Conservation (phyloP, 2,329 filamentous ascomycete species). For the Daldinia sp. region DNA sequence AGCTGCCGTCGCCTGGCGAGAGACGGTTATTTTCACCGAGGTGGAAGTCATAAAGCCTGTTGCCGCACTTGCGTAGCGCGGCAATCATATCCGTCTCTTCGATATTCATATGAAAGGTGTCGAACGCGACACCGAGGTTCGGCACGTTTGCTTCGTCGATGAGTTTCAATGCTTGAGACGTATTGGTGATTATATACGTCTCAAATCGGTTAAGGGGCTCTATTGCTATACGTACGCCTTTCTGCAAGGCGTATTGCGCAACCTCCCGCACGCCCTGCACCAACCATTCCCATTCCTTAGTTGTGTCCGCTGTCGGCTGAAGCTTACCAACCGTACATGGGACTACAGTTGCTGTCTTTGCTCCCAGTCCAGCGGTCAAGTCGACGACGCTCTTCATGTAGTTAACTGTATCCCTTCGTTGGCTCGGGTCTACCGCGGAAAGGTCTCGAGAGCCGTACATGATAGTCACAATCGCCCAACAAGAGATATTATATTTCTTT, state of each 20-base stretch:
- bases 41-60: slow-evolving; percentile 32
- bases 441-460: slow-evolving; percentile 36
- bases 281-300: slow-evolving; percentile 33
- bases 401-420: slow-evolving; percentile 23
- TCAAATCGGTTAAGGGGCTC: slow-evolving; percentile 38
- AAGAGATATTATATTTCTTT: slow-evolving; percentile 28
- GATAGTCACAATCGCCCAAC: slow-evolving; percentile 30
- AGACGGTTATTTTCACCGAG: slow-evolving; percentile 36
- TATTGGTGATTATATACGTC: slow-evolving; percentile 34
- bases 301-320: slow-evolving; percentile 18
- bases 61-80: slow-evolving; percentile 24
- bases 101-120: slow-evolving; percentile 35
- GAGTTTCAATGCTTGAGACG: slow-evolving; percentile 26
- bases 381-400: slow-evolving; percentile 35
- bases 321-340: slow-evolving; percentile 36
- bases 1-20: slow-evolving; percentile 27
- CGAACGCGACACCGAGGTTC: slow-evolving; percentile 32
- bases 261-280: slow-evolving; percentile 31
- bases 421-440: slow-evolving; percentile 5
- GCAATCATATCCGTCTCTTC: slow-evolving; percentile 32
- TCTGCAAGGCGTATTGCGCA: slow-evolving; percentile 21
- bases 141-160: slow-evolving; percentile 26
- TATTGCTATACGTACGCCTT: slow-evolving; percentile 25
- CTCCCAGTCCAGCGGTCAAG: slow-evolving; percentile 23
- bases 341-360: slow-evolving; percentile 25